phyloP scores from a whole-genome alignment of 1,284 basidiomycete genomes.

The Leucoagaricus sp. region DNA sequence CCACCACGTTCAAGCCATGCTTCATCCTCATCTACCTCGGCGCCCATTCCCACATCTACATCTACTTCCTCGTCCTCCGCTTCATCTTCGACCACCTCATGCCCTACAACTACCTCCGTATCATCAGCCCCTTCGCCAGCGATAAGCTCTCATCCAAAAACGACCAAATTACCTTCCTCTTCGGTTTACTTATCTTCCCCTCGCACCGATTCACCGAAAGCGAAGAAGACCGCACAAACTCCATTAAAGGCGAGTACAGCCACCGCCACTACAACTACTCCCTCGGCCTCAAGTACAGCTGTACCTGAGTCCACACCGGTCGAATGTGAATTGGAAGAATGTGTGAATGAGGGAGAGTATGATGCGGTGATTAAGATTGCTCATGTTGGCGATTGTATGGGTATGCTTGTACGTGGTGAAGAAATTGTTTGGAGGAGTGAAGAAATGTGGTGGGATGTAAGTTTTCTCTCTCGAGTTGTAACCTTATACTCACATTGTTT shows the following conservation, averaged over 20 bases:
- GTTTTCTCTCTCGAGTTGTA: slow-evolving; percentile 24
- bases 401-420: slow-evolving; percentile 80
- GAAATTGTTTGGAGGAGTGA: slow-evolving; percentile 85
- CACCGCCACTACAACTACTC: slow-evolving; percentile 5
- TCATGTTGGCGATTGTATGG: slow-evolving; percentile 91
- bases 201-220: slow-evolving; percentile 4
- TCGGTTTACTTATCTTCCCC: not conserved
- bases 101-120: not conserved
- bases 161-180: not conserved
- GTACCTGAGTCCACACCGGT: not conserved
- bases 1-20: slow-evolving; percentile 35
- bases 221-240: slow-evolving; percentile 15
- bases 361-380: slow-evolving; percentile 86
- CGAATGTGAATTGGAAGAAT: slow-evolving; percentile 17
- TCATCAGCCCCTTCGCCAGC: not conserved
- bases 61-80: not conserved
- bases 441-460: slow-evolving; percentile 90
- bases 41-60: not conserved
- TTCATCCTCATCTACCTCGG: not conserved
- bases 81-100: not conserved
- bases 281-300: slow-evolving; percentile 13
- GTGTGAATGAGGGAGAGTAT: slow-evolving; percentile 26
- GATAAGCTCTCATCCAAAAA: not conserved
- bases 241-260: slow-evolving; percentile 11
- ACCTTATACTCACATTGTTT: slow-evolving; percentile 8